These are phyloP conservation scores for Crotalaria pallida DNA, from an alignment of 306 rosid genomes.

Conservation along the genomic window DNA sequence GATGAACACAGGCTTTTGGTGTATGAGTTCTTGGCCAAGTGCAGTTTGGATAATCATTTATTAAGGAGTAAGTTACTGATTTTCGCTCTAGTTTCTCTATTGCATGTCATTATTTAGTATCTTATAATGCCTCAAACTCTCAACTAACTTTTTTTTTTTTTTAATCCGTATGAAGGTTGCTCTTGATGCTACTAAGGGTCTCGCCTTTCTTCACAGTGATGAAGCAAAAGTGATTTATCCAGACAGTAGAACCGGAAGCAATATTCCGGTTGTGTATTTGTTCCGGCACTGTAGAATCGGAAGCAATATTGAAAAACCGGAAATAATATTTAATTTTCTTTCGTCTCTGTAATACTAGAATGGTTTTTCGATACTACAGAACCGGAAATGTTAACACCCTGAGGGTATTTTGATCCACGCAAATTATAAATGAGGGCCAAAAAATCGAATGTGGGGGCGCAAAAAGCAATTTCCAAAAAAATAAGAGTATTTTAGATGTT, in stretches of 20 bases:
- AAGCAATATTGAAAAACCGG: no score
- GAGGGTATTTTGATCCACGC: no score
- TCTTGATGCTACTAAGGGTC: conserved; percentile 94
- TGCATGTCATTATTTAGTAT: neutral
- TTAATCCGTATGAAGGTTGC: conserved; percentile 64
- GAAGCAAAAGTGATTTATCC: conserved; percentile 88
- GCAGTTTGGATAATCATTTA: conserved; percentile 91
- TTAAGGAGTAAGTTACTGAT: conserved; percentile 73
- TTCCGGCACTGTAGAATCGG: no score
- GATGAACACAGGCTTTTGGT: conserved; percentile 90
- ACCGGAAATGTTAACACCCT: no score
- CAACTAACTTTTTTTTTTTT: neutral
- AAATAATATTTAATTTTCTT: no score
- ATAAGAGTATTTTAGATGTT: no score
- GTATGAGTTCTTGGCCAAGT: conserved; percentile 78
- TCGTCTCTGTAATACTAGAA: no score
- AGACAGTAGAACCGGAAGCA: conserved; percentile 82
- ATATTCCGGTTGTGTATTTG: no score
- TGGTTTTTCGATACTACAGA: no score
- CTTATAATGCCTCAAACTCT: neutral
- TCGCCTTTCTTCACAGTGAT: conserved; percentile 95
- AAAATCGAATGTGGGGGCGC: no score
- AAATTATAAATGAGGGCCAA: no score
- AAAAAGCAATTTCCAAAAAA: no score
- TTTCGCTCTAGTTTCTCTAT: conserved; percentile 7